A percentile compares a stretch with the other conserved stretches of the same genome.
Evolutionary conservation across 176 grass and related monocot genomes (phyloP).

Genomic region (Echinochloa phyllopogon): DNA sequence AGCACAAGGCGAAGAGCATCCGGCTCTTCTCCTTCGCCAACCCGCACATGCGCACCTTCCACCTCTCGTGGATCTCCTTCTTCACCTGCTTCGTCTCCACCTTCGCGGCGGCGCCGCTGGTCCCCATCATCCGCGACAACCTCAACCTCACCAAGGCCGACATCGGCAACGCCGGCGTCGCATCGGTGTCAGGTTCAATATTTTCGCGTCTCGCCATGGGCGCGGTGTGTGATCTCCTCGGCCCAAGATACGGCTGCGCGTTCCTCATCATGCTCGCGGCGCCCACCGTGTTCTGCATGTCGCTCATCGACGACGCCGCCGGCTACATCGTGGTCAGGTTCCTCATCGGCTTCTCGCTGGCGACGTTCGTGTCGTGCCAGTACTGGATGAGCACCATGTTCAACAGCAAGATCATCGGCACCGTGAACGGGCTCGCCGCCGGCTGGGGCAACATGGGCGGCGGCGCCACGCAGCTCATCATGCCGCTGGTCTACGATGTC

Average conservation of each 20-base stretch:
- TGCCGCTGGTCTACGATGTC: slow-evolving; percentile 83
- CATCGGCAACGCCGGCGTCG: slow-evolving; percentile 80
- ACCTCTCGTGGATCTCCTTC: slow-evolving; percentile 87
- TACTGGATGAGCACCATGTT: slow-evolving; percentile 99
- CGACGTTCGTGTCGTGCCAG: slow-evolving; percentile 88
- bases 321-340: slow-evolving; percentile 66
- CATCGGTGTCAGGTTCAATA: slow-evolving; percentile 76
- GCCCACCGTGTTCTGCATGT: slow-evolving; percentile 73
- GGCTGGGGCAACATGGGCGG: slow-evolving; percentile 98
- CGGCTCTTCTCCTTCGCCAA: slow-evolving; percentile 54
- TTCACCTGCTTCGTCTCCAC: slow-evolving; percentile 88
- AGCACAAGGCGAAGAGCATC: slow-evolving; percentile 67
- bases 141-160: slow-evolving; percentile 70
- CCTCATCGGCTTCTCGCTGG: slow-evolving; percentile 84
- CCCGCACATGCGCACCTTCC: slow-evolving; percentile 75
- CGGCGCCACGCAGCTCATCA: slow-evolving; percentile 91
- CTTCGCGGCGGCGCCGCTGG: slow-evolving; percentile 76
- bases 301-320: slow-evolving; percentile 44
- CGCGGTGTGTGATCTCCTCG: slow-evolving; percentile 66
- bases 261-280: slow-evolving; percentile 77
- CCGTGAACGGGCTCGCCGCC: slow-evolving; percentile 66
- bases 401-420: slow-evolving; percentile 85
- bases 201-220: slow-evolving; percentile 83
- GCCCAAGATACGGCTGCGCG: slow-evolving; percentile 75
- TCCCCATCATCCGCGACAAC: slow-evolving; percentile 82